These are phyloP conservation scores for Peronospora belbahrii DNA, from an alignment of 352 stramenopile species.

Conservation along the genomic window DNA sequence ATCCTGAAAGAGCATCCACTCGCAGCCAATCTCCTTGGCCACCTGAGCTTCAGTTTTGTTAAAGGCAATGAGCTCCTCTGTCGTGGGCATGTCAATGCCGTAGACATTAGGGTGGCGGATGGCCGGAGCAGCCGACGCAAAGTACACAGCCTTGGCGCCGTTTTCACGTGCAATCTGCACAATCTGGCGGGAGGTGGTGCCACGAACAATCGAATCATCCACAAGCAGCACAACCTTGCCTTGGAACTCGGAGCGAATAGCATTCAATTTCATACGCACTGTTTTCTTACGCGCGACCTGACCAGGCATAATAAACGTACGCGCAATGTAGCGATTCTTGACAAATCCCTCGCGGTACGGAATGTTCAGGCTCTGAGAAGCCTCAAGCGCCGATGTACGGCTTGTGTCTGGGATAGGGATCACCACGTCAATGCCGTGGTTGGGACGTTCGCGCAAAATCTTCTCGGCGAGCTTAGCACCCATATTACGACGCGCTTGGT, in stretches of 20 bases:
- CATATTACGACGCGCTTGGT: conserved; percentile 97
- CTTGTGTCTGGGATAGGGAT: conserved; percentile 99
- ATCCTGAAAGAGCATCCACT: conserved; percentile 93
- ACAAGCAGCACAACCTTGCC: conserved; percentile 97
- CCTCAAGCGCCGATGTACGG: conserved; percentile 92
- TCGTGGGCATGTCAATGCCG: conserved; percentile 98
- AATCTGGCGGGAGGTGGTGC: conserved; percentile 97
- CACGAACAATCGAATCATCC: conserved; percentile 98
- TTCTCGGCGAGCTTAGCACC: conserved; percentile 95
- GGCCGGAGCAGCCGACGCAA: conserved; percentile 93
- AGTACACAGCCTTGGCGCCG: conserved; percentile 93
- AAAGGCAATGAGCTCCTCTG: conserved; percentile 96
- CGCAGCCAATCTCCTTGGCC: conserved; percentile 88
- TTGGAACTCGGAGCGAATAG: conserved; percentile 88
- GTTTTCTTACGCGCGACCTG: conserved; percentile 94
- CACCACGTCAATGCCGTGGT: conserved; percentile 96
- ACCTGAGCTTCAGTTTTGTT: conserved; percentile 92
- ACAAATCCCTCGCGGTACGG: conserved; percentile 98
- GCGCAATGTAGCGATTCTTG: conserved; percentile 99
- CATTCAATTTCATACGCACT: conserved; percentile 98
- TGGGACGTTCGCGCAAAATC: conserved; percentile 86
- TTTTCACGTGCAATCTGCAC: conserved; percentile 98
- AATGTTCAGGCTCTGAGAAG: conserved; percentile 73
- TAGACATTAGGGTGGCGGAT: conserved; percentile 99
- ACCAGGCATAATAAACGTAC: conserved; percentile 99